A percentile compares a stretch with the other conserved stretches of the same genome.
Conservation (phyloP, 2,329 filamentous ascomycete species). For the Pseudocercospora ulei region DNA sequence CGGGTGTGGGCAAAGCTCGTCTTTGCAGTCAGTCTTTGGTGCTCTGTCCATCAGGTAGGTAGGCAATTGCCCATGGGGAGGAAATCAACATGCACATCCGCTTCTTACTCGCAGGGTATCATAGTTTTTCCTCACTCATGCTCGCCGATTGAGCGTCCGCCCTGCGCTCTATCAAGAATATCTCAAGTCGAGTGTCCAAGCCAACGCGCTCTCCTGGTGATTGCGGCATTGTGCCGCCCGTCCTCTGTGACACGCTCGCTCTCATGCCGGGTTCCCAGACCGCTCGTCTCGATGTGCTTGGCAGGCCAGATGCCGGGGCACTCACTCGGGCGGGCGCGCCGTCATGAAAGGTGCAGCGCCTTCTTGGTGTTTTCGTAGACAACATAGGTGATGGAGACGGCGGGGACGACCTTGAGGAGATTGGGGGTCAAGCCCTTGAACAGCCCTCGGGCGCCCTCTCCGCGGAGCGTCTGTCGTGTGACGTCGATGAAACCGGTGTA, state of each 20-base stretch:
- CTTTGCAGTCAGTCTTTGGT: too few relatives aligned
- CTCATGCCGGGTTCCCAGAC: too few relatives aligned
- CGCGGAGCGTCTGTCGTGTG: constrained; percentile 66
- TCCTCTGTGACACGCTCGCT: too few relatives aligned
- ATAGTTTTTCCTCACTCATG: constrained; percentile 3
- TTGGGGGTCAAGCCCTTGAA: constrained; percentile 96
- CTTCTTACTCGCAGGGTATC: constrained; percentile 6
- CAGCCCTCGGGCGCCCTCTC: constrained; percentile 74
- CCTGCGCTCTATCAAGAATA: constrained; percentile 2
- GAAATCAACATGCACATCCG: too few relatives aligned
- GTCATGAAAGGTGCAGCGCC: constrained; percentile 42
- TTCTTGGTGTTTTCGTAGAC: constrained; percentile 86
- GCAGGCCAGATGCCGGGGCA: too few relatives aligned
- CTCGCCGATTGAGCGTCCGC: too few relatives aligned
- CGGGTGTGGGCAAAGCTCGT: too few relatives aligned
- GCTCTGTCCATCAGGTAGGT: too few relatives aligned
- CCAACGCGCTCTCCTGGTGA: too few relatives aligned
- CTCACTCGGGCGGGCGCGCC: neutral
- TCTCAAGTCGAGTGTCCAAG: neutral
- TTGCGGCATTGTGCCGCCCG: too few relatives aligned
- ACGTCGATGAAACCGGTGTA: constrained; percentile 91
- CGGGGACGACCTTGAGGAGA: constrained; percentile 87
- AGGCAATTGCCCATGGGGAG: too few relatives aligned
- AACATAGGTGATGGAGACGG: constrained; percentile 85
- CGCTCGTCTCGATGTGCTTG: too few relatives aligned